These are phyloP conservation scores for Amoeboaphelidium protococcarum DNA, from an alignment of 371 early-diverging fungal species.

Conservation along the genomic window DNA sequence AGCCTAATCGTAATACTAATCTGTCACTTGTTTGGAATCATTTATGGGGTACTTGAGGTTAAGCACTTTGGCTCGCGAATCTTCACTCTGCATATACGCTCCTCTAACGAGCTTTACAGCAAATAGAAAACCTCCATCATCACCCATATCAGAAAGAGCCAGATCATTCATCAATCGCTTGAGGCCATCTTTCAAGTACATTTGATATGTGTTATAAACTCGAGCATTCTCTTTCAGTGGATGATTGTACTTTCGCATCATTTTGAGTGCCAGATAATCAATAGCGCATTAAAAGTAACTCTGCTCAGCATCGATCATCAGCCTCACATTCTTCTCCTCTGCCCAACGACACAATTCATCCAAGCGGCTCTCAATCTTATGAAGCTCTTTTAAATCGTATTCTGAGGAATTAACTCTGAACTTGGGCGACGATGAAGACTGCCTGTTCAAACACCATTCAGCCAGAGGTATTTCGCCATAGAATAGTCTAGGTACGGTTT, in stretches of 20 bases:
- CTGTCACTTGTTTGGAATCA: slow-evolving; percentile 49
- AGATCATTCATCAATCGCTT: slow-evolving; percentile 36
- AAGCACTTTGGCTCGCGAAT: slow-evolving; percentile 36
- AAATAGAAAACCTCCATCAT: slow-evolving; percentile 47
- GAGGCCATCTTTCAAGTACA: slow-evolving; percentile 56
- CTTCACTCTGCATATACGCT: slow-evolving; percentile 70
- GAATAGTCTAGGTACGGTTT: background rate
- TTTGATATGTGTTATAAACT: slow-evolving; percentile 77
- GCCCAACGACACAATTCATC: background rate
- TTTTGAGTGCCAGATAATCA: slow-evolving; percentile 43
- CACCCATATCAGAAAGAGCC: slow-evolving; percentile 29
- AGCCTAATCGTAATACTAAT: slow-evolving; percentile 51
- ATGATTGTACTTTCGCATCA: slow-evolving; percentile 37
- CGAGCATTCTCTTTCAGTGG: slow-evolving; percentile 9
- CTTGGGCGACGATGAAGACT: background rate
- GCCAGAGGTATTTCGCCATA: background rate
- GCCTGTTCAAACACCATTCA: background rate
- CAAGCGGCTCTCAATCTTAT: background rate
- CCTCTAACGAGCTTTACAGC: slow-evolving; percentile 83
- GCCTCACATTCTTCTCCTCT: slow-evolving; percentile 18
- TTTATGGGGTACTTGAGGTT: slow-evolving; percentile 54
- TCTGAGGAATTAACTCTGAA: no score
- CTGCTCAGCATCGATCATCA: slow-evolving; percentile 87
- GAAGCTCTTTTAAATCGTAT: background rate
- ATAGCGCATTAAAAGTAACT: slow-evolving; percentile 77